These are phyloP conservation scores for Gnaphalium uliginosum DNA, from an alignment of 129 eudicot genomes.

Conservation along the genomic window DNA sequence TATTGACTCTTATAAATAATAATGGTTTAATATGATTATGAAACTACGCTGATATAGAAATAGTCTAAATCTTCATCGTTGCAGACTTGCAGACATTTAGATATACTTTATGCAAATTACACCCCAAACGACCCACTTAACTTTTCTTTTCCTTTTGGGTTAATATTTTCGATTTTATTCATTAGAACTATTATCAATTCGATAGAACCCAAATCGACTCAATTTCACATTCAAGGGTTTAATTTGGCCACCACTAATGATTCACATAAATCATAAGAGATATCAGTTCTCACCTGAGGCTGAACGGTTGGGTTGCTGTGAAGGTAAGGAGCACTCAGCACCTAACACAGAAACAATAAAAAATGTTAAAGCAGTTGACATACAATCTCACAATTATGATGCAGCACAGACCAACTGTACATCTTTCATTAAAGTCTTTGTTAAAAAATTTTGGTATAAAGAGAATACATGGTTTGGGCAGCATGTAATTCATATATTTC, in stretches of 20 bases:
- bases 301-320: conserved; percentile 39
- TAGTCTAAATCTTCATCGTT: background rate
- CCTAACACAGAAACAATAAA: conserved; percentile 45
- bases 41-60: background rate
- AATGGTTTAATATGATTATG: background rate
- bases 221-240: background rate
- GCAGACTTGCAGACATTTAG: background rate
- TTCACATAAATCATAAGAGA: background rate
- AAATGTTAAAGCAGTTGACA: background rate
- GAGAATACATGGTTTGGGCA: background rate
- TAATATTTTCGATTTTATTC: background rate
- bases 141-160: background rate
- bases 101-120: background rate
- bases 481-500: background rate
- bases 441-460: background rate
- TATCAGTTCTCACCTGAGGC: conserved; percentile 44
- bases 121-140: background rate
- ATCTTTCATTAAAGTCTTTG: background rate
- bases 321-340: conserved; percentile 87
- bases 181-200: background rate
- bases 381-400: conserved; percentile 2
- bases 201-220: background rate
- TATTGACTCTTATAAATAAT: background rate
- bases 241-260: conserved; percentile 1
- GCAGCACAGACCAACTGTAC: background rate